Base-by-base conservation (phyloP, 2,329 filamentous ascomycete species). In the Falciphora oryzae region DNA sequence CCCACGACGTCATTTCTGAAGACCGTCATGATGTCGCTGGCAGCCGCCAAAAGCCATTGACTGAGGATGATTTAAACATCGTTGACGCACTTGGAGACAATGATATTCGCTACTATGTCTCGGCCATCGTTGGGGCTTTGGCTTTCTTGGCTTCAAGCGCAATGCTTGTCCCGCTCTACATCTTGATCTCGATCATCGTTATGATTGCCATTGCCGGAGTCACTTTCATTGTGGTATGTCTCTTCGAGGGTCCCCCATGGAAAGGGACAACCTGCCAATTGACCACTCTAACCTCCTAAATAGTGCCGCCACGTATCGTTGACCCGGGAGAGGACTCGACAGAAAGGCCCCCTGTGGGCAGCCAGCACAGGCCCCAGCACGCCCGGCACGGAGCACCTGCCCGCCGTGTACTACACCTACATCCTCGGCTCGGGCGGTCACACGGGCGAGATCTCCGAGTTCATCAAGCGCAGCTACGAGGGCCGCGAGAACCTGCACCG, bases 391-490 rank as follows among this genome's bases (percentile, higher is more conserved):
- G 64, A 53, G 8, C 38, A 57, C 28, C 67, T 72, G 25, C 72
- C 71, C 6, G 69, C 71, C 4, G 77, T 77, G 31, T 84, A 93
- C 75, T 80, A 93, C 64, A 80, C 96, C 38, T 85, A 96, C 68
- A 88, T 98, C 31, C 89, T 98, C 29, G 95, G 95, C 63, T 96
- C 91, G 3, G 95, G 95, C 38, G 95, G 95, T 0, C 95, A 99
- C 77, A 97, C 95, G 0, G 89, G 92, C 61, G 95, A 99, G 77
- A 96, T 99, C 90, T 82, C 97, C 67, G 87, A 89, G 72, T 90
- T 97, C 80, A 85, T 99, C 70, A 80, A 81, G 65, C 79, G 81
- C 69, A 84, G 83, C 69, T 85, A 84, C 72, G 80, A 79, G 65
- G 76, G 77, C 56, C 81, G 80, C 68, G 59, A 74, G 64, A 73